A percentile compares a stretch with the other conserved stretches of the same genome.
Evolutionary conservation across 768 basidiomycete genomes (phyloP).

Genomic region (Lactarius tabidus): DNA sequence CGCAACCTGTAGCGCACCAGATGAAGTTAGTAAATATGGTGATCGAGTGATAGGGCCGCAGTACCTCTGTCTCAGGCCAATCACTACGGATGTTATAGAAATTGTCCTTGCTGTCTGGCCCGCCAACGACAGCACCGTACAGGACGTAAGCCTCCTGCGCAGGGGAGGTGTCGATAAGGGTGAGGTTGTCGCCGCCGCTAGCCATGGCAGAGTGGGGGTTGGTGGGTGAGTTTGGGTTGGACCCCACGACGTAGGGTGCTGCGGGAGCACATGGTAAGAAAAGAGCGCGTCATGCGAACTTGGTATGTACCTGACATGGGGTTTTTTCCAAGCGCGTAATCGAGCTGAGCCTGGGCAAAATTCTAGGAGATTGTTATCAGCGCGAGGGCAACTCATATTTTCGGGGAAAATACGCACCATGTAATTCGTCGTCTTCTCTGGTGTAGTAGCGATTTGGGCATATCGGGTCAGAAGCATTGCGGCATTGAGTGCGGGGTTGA

Average conservation of each 20-base stretch:
- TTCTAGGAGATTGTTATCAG: conserved; percentile 37
- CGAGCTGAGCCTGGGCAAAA: conserved; percentile 72
- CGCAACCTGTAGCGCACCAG: conserved; percentile 46
- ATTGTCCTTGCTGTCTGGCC: conserved; percentile 69
- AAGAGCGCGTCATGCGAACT: not conserved
- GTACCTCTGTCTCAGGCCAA: conserved; percentile 84
- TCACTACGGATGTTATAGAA: conserved; percentile 86
- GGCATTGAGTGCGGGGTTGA: conserved; percentile 84
- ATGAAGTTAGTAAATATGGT: not conserved
- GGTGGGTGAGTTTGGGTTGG: conserved; percentile 83
- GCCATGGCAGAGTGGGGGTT: conserved; percentile 92
- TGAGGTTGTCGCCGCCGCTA: conserved; percentile 72
- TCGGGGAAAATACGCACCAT: conserved; percentile 38
- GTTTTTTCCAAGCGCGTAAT: conserved; percentile 84
- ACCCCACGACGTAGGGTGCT: conserved; percentile 85
- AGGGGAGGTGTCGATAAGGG: conserved; percentile 67
- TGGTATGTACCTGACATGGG: conserved; percentile 68
- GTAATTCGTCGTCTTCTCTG: conserved; percentile 56
- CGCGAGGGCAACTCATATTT: conserved; percentile 15
- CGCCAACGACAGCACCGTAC: conserved; percentile 87
- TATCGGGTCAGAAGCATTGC: conserved; percentile 82
- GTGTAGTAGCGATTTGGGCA: conserved; percentile 63
- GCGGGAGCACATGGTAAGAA: conserved; percentile 19
- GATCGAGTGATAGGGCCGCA: not conserved
- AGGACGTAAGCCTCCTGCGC: conserved; percentile 67